Evolutionary conservation across 495 filamentous ascomycete genomes (phyloP), one percentile per base, ranked within the genome.

Genomic region (Tuber brumale): DNA sequence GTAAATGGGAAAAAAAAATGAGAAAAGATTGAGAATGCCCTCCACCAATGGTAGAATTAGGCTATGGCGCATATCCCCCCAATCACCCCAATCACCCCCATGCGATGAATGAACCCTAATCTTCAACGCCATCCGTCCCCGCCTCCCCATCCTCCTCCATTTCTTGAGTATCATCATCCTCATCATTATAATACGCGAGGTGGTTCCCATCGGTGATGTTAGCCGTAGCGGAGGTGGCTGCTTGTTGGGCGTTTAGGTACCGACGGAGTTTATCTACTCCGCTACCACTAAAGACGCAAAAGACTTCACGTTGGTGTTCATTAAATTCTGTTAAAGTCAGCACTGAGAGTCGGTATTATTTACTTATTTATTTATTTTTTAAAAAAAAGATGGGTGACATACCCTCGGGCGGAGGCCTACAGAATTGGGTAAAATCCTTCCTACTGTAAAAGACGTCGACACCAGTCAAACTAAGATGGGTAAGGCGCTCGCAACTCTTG

Each of bases 381-480:
- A 42, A 42, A 61, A 51, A 73, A 66, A n/a, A 31, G n/a, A 9
- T 3, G 51, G 48, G 4, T 14, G 18, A 76, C 85, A 71, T 86
- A 91, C 91, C 91, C 74, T 87, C 84, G 61, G 95, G 96, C 0
- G 96, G 93, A 79, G 92, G 91, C 45, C 96, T 90, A 84, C 95
- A 98, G 83, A 92, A 97, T 7, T 84, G 84, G 44, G 92, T 91
- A 3, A 97, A 87, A 73, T 97, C 93, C 46, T 91, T 88, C 31
- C 90, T 88, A 10, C 94, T 85, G 83, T 91, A 89, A 74, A 92
- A 94, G 1, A 92, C 92, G 69, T 91, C 90, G 4, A 99, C 94
- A n/a, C 96, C 96, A 3, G 96, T 99, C 78, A 99, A 87, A 85
- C 93, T 96, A 70, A 99, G 88, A 84, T 99, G 96, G 1, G 96